Evolutionary conservation across 768 basidiomycete species (phyloP).

Genomic region (Macrolepiota dolichaula): DNA sequence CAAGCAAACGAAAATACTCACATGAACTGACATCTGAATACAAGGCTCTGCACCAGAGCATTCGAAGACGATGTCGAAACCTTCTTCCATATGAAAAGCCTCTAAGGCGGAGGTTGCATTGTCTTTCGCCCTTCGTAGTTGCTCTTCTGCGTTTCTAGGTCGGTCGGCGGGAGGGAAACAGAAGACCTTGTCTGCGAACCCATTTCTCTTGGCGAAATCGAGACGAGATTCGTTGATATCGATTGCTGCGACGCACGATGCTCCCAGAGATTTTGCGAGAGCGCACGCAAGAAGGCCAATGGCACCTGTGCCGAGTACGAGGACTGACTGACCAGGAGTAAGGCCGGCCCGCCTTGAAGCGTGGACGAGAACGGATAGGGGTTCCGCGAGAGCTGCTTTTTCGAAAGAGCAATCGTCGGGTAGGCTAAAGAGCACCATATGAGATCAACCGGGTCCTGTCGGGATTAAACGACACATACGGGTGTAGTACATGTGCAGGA

Average conservation of each 20-base stretch:
- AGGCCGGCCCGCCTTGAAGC: conserved; percentile 45
- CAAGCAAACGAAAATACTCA: conserved; percentile 39
- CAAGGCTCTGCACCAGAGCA: conserved; percentile 93
- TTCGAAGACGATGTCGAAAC: conserved; percentile 92
- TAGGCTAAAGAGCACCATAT: conserved; percentile 40
- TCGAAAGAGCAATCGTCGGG: conserved; percentile 76
- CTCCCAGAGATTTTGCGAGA: conserved; percentile 70
- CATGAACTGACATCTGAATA: conserved; percentile 88
- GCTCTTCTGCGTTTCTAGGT: conserved; percentile 53
- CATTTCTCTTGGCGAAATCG: conserved; percentile 69
- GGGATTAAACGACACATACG: conserved; percentile 49
- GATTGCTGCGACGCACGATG: conserved; percentile 65
- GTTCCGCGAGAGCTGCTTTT: conserved; percentile 87
- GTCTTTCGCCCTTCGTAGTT: conserved; percentile 58
- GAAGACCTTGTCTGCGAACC: conserved; percentile 74
- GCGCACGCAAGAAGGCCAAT: conserved; percentile 90
- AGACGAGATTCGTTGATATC: conserved; percentile 87
- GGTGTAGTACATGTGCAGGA: conserved; percentile 81
- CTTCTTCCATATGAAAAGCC: conserved; percentile 60
- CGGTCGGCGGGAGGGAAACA: conserved; percentile 45
- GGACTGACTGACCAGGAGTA: conserved; percentile 60
- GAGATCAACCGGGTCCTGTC: conserved; percentile 7
- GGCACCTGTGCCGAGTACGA: conserved; percentile 90
- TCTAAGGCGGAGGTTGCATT: conserved; percentile 47
- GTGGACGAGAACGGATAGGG: conserved; percentile 85